These are phyloP conservation scores for Mariannaea sp. DNA, from an alignment of 2,329 filamentous ascomycete genomes.

Conservation along the genomic window DNA sequence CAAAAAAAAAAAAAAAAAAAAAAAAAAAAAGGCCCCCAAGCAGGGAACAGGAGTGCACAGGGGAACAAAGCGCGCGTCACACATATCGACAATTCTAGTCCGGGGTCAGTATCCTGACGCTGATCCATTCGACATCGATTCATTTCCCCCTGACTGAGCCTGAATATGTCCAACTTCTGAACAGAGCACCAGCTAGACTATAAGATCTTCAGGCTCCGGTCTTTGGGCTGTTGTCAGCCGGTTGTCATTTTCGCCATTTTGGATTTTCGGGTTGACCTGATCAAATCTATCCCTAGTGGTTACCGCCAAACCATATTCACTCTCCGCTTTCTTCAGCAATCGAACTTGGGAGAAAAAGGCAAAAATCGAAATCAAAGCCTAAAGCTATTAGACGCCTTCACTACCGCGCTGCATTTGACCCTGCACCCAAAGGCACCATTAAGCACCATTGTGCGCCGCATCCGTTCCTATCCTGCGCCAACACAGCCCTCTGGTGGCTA, in stretches of 20 bases:
- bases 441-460: neutral
- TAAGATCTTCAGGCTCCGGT: conserved; percentile 9
- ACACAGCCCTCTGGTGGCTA: conserved; percentile 20
- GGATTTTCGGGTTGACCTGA: too few relatives aligned
- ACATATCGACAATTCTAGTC: conserved; percentile 1
- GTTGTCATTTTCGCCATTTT: neutral
- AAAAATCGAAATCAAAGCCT: conserved; percentile 9
- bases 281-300: too few relatives aligned
- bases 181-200: too few relatives aligned
- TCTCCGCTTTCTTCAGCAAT: too few relatives aligned
- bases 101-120: conserved; percentile 15
- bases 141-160: conserved; percentile 19
- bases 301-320: too few relatives aligned
- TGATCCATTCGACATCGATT: conserved; percentile 16
- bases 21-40: neutral
- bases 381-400: conserved; percentile 13
- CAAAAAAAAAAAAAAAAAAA: neutral
- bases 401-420: too few relatives aligned
- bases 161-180: too few relatives aligned
- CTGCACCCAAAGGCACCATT: too few relatives aligned
- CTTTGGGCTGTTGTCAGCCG: conserved; percentile 1
- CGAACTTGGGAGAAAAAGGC: too few relatives aligned
- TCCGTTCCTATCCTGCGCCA: conserved; percentile 8
- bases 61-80: conserved; percentile 5
- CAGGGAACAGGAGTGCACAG: neutral